These are phyloP conservation scores for Apiospora saccharicola DNA, from an alignment of 2,329 filamentous ascomycete genomes.

Conservation along the genomic window DNA sequence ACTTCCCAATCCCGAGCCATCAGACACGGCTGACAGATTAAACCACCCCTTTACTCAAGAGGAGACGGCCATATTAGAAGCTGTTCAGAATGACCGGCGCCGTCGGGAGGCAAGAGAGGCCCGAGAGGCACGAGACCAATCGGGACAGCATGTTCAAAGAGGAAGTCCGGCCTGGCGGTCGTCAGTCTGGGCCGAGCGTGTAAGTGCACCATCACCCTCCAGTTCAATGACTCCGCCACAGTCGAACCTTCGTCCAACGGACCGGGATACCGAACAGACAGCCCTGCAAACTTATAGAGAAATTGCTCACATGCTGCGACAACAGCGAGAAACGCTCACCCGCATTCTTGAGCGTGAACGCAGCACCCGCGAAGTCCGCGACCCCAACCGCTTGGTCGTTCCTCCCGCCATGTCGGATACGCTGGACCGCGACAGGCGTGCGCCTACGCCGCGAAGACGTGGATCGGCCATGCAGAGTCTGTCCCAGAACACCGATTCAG, in stretches of 20 bases:
- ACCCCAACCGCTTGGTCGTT: constrained; percentile 36
- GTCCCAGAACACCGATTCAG: constrained; percentile 36
- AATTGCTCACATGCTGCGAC: constrained; percentile 25
- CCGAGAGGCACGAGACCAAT: constrained; percentile 44
- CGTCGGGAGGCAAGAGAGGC: constrained; percentile 53
- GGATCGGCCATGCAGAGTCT: constrained; percentile 42
- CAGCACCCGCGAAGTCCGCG: constrained; percentile 36
- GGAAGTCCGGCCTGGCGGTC: constrained; percentile 39
- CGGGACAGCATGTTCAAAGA: constrained; percentile 34
- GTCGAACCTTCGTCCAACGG: constrained; percentile 22
- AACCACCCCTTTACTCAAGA: constrained; percentile 61
- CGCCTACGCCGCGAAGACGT: constrained; percentile 39
- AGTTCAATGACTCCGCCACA: constrained; percentile 26
- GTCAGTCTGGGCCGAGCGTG: constrained; percentile 41
- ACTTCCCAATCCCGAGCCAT: constrained; percentile 41
- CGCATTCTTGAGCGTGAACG: constrained; percentile 44
- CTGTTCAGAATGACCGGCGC: constrained; percentile 61
- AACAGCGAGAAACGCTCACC: constrained; percentile 43
- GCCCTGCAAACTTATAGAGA: constrained; percentile 24
- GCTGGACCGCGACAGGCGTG: constrained; percentile 40
- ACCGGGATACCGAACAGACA: constrained; percentile 21
- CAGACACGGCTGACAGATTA: constrained; percentile 50
- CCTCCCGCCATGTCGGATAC: constrained; percentile 38
- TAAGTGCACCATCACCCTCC: constrained; percentile 37
- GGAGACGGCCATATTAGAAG: constrained; percentile 64